Evolutionary conservation across 768 basidiomycete genomes (phyloP).

Genomic region (Leccinum rimulosum): DNA sequence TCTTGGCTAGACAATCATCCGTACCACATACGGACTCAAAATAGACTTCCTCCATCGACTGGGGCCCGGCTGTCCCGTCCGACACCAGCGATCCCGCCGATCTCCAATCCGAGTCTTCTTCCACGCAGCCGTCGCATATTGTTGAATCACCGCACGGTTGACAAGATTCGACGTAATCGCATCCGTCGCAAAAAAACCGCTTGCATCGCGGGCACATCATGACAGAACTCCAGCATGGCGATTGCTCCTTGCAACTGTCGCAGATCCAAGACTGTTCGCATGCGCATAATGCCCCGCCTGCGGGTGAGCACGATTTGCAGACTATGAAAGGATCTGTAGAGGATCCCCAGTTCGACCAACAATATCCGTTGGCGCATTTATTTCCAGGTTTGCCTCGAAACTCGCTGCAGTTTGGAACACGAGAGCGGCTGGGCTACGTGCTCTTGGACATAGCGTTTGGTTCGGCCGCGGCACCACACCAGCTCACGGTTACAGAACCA

Average conservation of each 20-base stretch:
- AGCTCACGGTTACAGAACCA: constrained; percentile 23
- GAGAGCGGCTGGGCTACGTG: constrained; percentile 15
- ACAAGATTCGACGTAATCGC: constrained; percentile 24
- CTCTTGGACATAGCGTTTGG: constrained; percentile 7
- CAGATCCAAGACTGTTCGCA: constrained; percentile 24
- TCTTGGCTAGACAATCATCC: neutral
- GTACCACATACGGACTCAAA: constrained; percentile 9
- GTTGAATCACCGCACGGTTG: constrained; percentile 16
- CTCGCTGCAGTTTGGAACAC: constrained; percentile 8
- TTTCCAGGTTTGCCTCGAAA: neutral
- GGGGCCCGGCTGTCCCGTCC: no score
- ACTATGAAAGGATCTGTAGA: neutral
- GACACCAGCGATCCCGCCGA: neutral
- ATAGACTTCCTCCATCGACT: no score
- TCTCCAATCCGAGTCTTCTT: constrained; percentile 20
- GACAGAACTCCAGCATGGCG: neutral
- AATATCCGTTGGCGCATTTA: constrained; percentile 5
- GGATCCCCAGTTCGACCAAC: constrained; percentile 17
- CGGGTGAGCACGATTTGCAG: constrained; percentile 18
- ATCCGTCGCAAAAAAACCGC: constrained; percentile 16
- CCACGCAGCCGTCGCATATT: constrained; percentile 26
- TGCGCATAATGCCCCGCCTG: constrained; percentile 19
- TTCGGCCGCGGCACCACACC: constrained; percentile 25
- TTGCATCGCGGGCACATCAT: constrained; percentile 18
- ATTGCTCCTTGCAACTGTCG: constrained; percentile 17